Percentiles rank a stretch among this genome's conserved stretches.
Evolutionary conservation across 441 rosid species (phyloP).

Genomic region (Cnidoscolus chayamansa): DNA sequence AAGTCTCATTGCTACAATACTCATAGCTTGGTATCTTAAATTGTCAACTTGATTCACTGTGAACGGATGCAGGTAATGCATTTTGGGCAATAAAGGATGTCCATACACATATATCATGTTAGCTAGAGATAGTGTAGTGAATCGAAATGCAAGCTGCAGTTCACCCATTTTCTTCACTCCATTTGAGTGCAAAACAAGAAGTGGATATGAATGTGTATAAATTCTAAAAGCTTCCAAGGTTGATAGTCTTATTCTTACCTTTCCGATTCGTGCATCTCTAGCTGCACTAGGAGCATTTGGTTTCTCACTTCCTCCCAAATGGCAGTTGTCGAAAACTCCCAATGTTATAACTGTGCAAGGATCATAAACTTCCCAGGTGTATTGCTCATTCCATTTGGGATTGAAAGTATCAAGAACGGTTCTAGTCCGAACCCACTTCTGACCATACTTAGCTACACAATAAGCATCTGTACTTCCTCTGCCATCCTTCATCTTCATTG

Average conservation of each 20-base stretch:
- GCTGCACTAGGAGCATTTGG: constrained; percentile 30
- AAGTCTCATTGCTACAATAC: constrained; percentile 72
- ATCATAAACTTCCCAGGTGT: constrained; percentile 94
- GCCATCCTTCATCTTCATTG: constrained; percentile 74
- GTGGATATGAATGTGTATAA: constrained; percentile 83
- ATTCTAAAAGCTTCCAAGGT: constrained; percentile 76
- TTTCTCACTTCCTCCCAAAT: constrained; percentile 53
- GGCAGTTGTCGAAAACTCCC: constrained; percentile 83
- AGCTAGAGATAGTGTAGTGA: constrained; percentile 62
- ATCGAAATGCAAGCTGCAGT: constrained; percentile 73
- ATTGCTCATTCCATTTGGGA: constrained; percentile 93
- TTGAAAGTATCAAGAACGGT: constrained; percentile 63
- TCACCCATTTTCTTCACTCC: constrained; percentile 90
- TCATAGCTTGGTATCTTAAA: constrained; percentile 84
- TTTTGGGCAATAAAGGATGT: constrained; percentile 76
- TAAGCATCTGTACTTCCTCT: constrained; percentile 81
- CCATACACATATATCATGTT: constrained; percentile 78
- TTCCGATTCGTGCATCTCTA: constrained; percentile 64
- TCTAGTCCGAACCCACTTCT: constrained; percentile 91
- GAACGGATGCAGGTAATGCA: constrained; percentile 85
- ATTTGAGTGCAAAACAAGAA: constrained; percentile 63
- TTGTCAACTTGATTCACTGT: constrained; percentile 78
- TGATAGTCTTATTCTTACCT: constrained; percentile 79
- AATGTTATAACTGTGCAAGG: constrained; percentile 84
- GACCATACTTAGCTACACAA: constrained; percentile 92